Conservation (phyloP, 2,329 filamentous ascomycete genomes). For the Diaporthe sp. region DNA sequence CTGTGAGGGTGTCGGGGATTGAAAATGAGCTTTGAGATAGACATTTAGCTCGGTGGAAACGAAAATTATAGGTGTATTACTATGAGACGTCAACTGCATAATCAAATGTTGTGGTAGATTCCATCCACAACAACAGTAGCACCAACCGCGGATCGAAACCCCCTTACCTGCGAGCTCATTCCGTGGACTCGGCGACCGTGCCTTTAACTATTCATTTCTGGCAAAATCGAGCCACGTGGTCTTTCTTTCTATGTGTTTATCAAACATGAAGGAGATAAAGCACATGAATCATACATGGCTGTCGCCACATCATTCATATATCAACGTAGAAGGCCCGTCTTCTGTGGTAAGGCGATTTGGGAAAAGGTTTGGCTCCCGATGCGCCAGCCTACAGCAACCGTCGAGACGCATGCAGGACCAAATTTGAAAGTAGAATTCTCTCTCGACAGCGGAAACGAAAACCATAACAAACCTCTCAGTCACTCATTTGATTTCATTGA, state of each 20-base stretch:
- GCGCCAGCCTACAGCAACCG: too few relatives aligned
- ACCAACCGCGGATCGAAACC: too few relatives aligned
- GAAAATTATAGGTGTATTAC: neutral
- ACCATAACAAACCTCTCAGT: neutral
- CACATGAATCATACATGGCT: too few relatives aligned
- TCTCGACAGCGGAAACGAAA: too few relatives aligned
- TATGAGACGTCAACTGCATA: neutral
- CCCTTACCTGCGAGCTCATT: neutral
- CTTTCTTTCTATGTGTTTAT: neutral
- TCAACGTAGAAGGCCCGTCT: neutral
- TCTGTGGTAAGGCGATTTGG: neutral
- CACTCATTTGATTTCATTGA: too few relatives aligned
- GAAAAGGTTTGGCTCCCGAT: neutral
- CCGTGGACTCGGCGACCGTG: neutral
- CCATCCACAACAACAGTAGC: neutral
- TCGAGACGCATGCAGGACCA: too few relatives aligned
- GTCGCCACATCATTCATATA: neutral
- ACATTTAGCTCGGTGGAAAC: neutral
- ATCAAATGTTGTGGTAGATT: neutral
- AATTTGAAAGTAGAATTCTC: too few relatives aligned
- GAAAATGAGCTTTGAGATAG: neutral
- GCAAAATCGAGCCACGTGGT: neutral
- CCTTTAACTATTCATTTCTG: neutral
- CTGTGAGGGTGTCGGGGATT: conserved; percentile 37
- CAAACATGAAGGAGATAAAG: neutral